Evolutionary conservation across 202 grass and related monocot genomes (phyloP), one percentile per base, ranked within the genome.

Genomic region (Setaria viridis): DNA sequence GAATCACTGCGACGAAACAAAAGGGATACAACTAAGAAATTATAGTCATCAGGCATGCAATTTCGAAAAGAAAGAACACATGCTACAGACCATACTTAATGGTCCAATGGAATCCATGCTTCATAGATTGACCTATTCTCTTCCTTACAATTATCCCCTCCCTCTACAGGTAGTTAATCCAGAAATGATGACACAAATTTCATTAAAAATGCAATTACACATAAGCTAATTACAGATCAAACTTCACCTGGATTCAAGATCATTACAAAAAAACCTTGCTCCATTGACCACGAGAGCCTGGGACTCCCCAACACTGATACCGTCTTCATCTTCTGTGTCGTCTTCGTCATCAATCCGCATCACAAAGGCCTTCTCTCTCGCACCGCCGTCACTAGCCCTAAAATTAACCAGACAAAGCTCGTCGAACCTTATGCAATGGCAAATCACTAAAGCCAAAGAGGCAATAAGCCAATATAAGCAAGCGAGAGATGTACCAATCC

Each of bases 1-100:
- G 88, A 92, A 72, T 92, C 90, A 87, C 93, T 94, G 79, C 58
- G 45, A 92, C 80, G 29, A 76, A 85, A 89, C 1, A 69, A 53
- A 70, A 69, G 9, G 30, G 19, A 48, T 30, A 72, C 9, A 30
- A 39, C 3, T 47, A 63, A 76, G 11, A 68, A 37, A 77, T 47
- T n/a, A 87, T 19, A 73, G 35, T 48, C 53, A 42, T 6, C 30
- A 68, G 15, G 62, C 20, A 82, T 35, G 1, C 4, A 34, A 0
- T 39, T 25, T n/a, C 9, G 9, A 19, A 79, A 79, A 79, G 42
- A 20, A 60, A 58, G 69, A 69, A 20, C 11, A 67, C 49, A 78
- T 58, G 84, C 75, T 42, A 41, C 39, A 67, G 59, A 45, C 14
- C 50, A 74, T 87, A 59, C 41, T 46, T 80, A 54, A 46, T 66